Conservation (phyloP, 2,329 filamentous ascomycete species). For the Elsinoe ampelina region DNA sequence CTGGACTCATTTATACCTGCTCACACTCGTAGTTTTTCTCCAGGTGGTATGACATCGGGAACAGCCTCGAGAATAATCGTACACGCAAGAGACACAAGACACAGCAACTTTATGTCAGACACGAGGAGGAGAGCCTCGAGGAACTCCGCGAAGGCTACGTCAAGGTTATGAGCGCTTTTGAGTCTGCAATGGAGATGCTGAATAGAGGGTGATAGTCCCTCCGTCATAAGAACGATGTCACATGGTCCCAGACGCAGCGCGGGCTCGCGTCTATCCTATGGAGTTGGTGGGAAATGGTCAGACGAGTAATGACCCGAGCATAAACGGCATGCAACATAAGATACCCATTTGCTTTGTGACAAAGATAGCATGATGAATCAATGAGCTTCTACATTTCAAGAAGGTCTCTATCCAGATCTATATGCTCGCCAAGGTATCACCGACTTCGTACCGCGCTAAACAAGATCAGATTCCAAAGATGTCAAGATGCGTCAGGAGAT, state of each 20-base stretch:
- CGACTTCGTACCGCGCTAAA: slow-evolving; percentile 7
- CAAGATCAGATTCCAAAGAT: slow-evolving; percentile 2
- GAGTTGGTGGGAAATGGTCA: neutral
- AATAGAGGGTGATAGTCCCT: slow-evolving; percentile 15
- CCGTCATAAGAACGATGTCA: neutral
- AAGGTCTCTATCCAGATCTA: slow-evolving; percentile 3
- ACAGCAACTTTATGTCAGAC: slow-evolving; percentile 63
- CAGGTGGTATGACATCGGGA: slow-evolving; percentile 66
- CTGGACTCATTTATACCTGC: neutral
- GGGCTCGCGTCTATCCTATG: neutral
- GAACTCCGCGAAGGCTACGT: slow-evolving; percentile 65
- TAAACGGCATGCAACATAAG: neutral
- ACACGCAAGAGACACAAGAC: slow-evolving; percentile 73
- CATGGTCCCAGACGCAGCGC: neutral
- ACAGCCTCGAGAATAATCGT: slow-evolving; percentile 63
- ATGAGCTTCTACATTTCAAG: neutral
- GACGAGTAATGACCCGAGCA: neutral
- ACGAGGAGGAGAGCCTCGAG: slow-evolving; percentile 61
- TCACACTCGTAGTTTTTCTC: slow-evolving; percentile 56
- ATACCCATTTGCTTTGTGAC: neutral
- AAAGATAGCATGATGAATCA: neutral
- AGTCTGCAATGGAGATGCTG: slow-evolving; percentile 41
- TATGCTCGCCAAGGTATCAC: slow-evolving; percentile 1
- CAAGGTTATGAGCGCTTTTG: slow-evolving; percentile 39
- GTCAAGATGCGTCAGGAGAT: slow-evolving; percentile 27